These are phyloP conservation scores for Tilletia setariae DNA, from an alignment of 1,284 basidiomycete species.

Conservation along the genomic window DNA sequence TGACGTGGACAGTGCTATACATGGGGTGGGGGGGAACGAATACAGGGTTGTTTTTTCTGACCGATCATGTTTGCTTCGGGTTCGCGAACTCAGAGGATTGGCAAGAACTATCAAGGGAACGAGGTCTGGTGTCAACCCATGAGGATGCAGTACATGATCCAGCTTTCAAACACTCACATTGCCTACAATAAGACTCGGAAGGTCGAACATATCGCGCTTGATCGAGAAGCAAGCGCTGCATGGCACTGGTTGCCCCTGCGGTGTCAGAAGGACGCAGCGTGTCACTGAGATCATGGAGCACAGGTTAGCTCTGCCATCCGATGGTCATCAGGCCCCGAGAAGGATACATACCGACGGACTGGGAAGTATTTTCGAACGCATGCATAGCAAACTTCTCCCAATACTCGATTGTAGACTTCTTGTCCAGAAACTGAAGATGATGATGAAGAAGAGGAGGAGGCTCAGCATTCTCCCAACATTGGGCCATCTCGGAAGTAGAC, in stretches of 20 bases:
- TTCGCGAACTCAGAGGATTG: not conserved
- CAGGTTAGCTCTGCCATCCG: not conserved
- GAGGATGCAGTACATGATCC: not conserved
- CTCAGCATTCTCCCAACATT: not conserved
- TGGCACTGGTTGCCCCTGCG: conserved; percentile 43
- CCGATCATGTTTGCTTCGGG: too few relatives aligned
- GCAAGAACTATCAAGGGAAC: not conserved
- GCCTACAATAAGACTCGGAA: conserved; percentile 33
- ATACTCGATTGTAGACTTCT: conserved; percentile 47
- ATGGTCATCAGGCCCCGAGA: not conserved
- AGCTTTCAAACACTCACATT: conserved; percentile 11
- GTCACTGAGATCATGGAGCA: conserved; percentile 27
- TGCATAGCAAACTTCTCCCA: conserved; percentile 53
- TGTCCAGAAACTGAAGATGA: conserved; percentile 52
- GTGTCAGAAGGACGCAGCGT: conserved; percentile 42
- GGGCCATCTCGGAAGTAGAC: not conserved
- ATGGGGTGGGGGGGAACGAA: too few relatives aligned
- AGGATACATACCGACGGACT: conserved; percentile 35
- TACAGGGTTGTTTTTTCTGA: too few relatives aligned
- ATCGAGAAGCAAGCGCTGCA: conserved; percentile 53
- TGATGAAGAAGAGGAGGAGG: too few relatives aligned
- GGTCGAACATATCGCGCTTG: conserved; percentile 52
- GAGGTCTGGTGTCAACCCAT: not conserved
- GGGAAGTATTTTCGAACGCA: conserved; percentile 52
- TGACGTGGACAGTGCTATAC: too few relatives aligned